These are phyloP conservation scores for Antarctomyces pellizariae DNA, from an alignment of 495 filamentous ascomycete genomes.

Conservation along the genomic window DNA sequence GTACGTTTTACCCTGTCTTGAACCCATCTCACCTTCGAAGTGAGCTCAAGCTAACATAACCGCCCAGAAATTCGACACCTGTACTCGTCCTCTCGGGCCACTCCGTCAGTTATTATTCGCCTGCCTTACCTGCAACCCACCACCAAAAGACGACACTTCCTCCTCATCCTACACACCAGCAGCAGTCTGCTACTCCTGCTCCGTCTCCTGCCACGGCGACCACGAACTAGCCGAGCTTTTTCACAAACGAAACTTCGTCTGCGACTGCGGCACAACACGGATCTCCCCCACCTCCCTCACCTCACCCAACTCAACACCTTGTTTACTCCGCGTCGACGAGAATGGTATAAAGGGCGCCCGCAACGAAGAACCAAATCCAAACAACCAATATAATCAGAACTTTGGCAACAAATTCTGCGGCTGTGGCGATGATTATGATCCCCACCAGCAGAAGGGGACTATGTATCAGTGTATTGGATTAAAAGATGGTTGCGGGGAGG, in stretches of 20 bases:
- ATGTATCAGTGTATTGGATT: constrained; percentile 97
- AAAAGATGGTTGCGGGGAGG: constrained; percentile 80
- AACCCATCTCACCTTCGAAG: constrained; percentile 4
- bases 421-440: constrained; percentile 67
- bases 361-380: constrained; percentile 42
- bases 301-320: constrained; percentile 29
- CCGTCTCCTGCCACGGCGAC: constrained; percentile 87
- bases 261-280: constrained; percentile 85
- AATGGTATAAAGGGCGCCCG: constrained; percentile 51
- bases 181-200: constrained; percentile 88
- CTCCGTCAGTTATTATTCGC: constrained; percentile 73
- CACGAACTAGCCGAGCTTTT: constrained; percentile 93
- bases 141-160: constrained; percentile 31
- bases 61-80: constrained; percentile 63
- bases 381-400: constrained; percentile 87
- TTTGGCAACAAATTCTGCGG: constrained; percentile 84
- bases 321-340: constrained; percentile 51
- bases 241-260: constrained; percentile 81
- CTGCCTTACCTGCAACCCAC: constrained; percentile 81
- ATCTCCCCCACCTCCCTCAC: constrained; percentile 36
- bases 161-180: constrained; percentile 46
- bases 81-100: constrained; percentile 67
- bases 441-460: constrained; percentile 74
- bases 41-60: constrained; percentile 8
- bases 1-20: constrained; percentile 17